Percentiles rank a stretch among this genome's conserved stretches.
These are phyloP conservation scores for Diaporthe sp. DNA, from an alignment of 2,329 filamentous ascomycete genomes.

Conservation along the genomic window DNA sequence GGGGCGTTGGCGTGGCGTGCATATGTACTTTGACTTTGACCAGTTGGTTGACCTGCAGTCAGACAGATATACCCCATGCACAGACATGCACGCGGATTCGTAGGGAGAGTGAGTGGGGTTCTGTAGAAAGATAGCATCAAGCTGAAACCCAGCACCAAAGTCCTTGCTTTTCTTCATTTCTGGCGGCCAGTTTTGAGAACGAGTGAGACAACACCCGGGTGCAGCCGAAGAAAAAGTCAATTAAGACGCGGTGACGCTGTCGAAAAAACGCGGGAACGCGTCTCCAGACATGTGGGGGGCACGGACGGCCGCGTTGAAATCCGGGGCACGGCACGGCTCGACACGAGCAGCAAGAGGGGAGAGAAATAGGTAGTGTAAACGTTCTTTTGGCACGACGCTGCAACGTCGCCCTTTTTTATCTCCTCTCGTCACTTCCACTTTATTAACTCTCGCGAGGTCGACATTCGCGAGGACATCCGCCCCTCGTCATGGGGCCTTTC, in stretches of 20 bases:
- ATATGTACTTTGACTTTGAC: neutral
- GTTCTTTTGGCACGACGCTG: slow-evolving; percentile 2
- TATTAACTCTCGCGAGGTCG: neutral
- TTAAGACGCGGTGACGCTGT: slow-evolving; percentile 20
- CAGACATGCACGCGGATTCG: no score
- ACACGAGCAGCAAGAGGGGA: no score
- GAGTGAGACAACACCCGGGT: neutral
- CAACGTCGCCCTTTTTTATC: neutral
- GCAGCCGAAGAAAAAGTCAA: neutral
- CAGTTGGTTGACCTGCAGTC: neutral
- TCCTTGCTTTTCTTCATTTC: neutral
- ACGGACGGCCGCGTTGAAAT: slow-evolving; percentile 14
- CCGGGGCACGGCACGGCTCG: neutral
- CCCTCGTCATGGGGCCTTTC: neutral
- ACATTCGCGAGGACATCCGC: neutral
- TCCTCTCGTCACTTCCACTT: no score
- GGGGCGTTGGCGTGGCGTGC: neutral
- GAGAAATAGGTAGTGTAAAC: neutral
- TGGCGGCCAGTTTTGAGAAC: neutral
- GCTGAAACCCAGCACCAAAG: neutral
- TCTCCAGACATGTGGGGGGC: slow-evolving; percentile 16
- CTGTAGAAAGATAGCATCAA: neutral
- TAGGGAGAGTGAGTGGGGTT: neutral
- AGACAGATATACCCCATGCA: neutral
- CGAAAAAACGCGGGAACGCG: slow-evolving; percentile 20